These are phyloP conservation scores for Hibiscus syriacus DNA, from an alignment of 345 rosid genomes.

Conservation along the genomic window DNA sequence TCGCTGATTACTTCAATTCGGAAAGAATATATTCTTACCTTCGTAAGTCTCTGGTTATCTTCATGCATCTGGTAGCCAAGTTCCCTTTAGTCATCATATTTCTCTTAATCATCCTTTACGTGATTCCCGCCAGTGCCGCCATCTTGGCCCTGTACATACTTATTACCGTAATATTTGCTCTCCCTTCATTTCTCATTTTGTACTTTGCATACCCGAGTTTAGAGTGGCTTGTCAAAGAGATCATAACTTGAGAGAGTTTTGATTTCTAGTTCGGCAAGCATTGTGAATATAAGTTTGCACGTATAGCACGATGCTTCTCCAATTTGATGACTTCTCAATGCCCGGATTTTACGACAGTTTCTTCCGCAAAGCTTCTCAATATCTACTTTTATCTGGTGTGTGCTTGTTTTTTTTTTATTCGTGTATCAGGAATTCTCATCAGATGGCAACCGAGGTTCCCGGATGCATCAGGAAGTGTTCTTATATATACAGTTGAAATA, in stretches of 20 bases:
- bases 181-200: constrained; percentile 53
- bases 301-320: constrained; percentile 1
- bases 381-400: background rate
- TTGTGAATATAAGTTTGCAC: constrained; percentile 18
- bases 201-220: constrained; percentile 52
- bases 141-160: constrained; percentile 47
- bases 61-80: constrained; percentile 42
- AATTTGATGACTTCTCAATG: constrained; percentile 18
- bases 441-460: background rate
- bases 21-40: constrained; percentile 1
- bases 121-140: constrained; percentile 59
- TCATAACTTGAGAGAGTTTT: constrained; percentile 36
- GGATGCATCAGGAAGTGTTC: background rate
- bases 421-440: background rate
- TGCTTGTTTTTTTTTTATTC: background rate
- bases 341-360: background rate
- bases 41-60: constrained; percentile 43
- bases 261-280: background rate
- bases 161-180: constrained; percentile 47
- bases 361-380: background rate
- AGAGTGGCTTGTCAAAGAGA: constrained; percentile 66
- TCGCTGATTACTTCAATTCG: background rate
- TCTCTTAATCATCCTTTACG: constrained; percentile 42
- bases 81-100: constrained; percentile 53
- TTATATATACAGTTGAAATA: constrained; percentile 8